phyloP scores from a whole-genome alignment of 2,329 filamentous ascomycete genomes.

The Talaromyces sp. region DNA sequence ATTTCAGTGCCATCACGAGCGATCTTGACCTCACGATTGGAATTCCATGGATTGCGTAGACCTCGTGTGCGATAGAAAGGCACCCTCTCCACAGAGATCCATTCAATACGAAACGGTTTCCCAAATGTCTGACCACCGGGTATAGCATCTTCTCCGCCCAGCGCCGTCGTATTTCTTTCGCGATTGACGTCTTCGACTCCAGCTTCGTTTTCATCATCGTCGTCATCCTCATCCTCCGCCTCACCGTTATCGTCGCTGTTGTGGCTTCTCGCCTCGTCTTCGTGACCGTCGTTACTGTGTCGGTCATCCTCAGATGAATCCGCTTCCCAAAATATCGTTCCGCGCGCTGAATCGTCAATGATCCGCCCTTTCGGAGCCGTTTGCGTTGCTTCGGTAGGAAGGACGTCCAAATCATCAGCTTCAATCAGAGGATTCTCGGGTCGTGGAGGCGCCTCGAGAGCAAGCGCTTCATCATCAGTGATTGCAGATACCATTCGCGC shows the following conservation, averaged over 20 bases:
- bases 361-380: slow-evolving; percentile 78
- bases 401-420: slow-evolving; percentile 71
- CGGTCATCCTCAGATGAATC: slow-evolving; percentile 57
- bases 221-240: slow-evolving; percentile 7
- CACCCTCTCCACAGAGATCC: slow-evolving; percentile 77
- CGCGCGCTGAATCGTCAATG: slow-evolving; percentile 87
- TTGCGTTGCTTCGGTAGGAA: slow-evolving; percentile 72
- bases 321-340: slow-evolving; percentile 95
- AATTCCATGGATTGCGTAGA: slow-evolving; percentile 89
- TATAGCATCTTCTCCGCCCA: slow-evolving; percentile 38
- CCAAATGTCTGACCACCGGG: slow-evolving; percentile 67
- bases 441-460: slow-evolving; percentile 66
- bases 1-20: slow-evolving; percentile 91
- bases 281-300: slow-evolving; percentile 20
- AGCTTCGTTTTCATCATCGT: slow-evolving; percentile 24
- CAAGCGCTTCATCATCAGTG: slow-evolving; percentile 68
- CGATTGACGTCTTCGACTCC: slow-evolving; percentile 29
- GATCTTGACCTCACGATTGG: slow-evolving; percentile 93
- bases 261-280: slow-evolving; percentile 52
- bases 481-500: slow-evolving; percentile 86
- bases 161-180: slow-evolving; percentile 49
- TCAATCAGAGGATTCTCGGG: slow-evolving; percentile 55
- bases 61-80: slow-evolving; percentile 88
- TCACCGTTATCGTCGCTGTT: slow-evolving; percentile 29
- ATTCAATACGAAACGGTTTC: slow-evolving; percentile 86